phyloP scores from a whole-genome alignment of 139 green algal genomes.

The Gonium pectorale region DNA sequence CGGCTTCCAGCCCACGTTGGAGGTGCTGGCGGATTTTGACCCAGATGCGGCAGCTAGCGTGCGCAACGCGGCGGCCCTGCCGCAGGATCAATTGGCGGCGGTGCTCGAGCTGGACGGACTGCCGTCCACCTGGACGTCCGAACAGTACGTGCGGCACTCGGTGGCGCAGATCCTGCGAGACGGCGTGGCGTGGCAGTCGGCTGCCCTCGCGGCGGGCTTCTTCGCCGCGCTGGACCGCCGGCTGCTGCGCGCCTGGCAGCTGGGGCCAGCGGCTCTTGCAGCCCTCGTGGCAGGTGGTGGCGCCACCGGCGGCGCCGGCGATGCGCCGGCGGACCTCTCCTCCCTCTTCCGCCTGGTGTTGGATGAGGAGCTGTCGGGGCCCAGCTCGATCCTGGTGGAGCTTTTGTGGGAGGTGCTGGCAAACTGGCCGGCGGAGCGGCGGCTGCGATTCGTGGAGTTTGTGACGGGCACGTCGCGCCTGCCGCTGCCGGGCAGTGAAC shows the following conservation, averaged over 20 bases:
- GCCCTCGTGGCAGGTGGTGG: slow-evolving; percentile 13
- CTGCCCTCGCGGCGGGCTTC: slow-evolving; percentile 53
- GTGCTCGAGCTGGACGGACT: slow-evolving; percentile 66
- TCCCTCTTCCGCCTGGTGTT: slow-evolving; percentile 55
- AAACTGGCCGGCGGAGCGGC: slow-evolving; percentile 43
- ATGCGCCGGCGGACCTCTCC: slow-evolving; percentile 33
- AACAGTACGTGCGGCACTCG: slow-evolving; percentile 50
- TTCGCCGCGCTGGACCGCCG: slow-evolving; percentile 34
- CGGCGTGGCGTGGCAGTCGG: slow-evolving; percentile 61
- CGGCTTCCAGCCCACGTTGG: slow-evolving; percentile 54
- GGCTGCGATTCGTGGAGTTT: slow-evolving; percentile 64
- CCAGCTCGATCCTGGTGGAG: slow-evolving; percentile 32
- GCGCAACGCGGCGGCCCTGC: slow-evolving; percentile 39
- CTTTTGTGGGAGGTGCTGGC: slow-evolving; percentile 61
- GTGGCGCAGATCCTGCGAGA: slow-evolving; percentile 57
- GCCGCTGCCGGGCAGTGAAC: slow-evolving; percentile 64
- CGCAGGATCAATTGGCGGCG: slow-evolving; percentile 43
- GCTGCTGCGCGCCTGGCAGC: slow-evolving; percentile 45
- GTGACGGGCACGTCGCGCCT: slow-evolving; percentile 63
- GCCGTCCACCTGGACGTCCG: slow-evolving; percentile 25
- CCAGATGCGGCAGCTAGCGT: slow-evolving; percentile 49
- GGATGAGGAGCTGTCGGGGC: slow-evolving; percentile 56
- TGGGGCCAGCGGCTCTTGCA: slow-evolving; percentile 51
- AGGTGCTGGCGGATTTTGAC: slow-evolving; percentile 62
- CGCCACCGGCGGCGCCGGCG: background rate